Conservation (phyloP, 2,329 filamentous ascomycete genomes). For the Onygena corvina region DNA sequence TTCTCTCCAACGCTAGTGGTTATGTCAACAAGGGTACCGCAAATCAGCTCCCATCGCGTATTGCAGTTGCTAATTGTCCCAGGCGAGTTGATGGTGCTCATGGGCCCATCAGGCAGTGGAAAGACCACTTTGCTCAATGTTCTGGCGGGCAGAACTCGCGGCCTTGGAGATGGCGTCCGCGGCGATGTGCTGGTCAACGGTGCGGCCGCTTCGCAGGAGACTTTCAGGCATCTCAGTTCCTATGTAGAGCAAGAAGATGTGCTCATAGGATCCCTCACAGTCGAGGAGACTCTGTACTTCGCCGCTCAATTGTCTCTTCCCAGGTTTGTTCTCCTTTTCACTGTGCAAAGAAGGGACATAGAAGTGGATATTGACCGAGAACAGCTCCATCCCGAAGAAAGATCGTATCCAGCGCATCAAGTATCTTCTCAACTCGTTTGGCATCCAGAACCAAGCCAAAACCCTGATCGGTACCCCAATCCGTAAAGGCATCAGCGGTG, state of each 20-base stretch:
- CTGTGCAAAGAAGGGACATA: background rate
- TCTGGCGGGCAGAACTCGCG: conserved; percentile 51
- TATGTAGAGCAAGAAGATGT: conserved; percentile 87
- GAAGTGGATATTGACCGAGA: conserved; percentile 8
- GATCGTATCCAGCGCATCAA: conserved; percentile 54
- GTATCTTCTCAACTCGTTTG: conserved; percentile 58
- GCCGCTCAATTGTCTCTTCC: conserved; percentile 55
- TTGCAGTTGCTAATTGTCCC: conserved; percentile 10
- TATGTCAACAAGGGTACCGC: conserved; percentile 48
- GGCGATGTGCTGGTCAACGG: conserved; percentile 55
- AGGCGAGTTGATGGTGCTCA: conserved; percentile 65
- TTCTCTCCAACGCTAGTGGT: conserved; percentile 53
- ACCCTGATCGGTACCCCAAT: conserved; percentile 71
- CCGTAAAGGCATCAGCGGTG: conserved; percentile 70
- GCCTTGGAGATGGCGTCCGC: conserved; percentile 42
- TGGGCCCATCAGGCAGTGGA: conserved; percentile 63
- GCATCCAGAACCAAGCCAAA: conserved; percentile 55
- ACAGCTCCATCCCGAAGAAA: conserved; percentile 40
- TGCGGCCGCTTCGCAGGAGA: conserved; percentile 37
- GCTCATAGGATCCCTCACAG: conserved; percentile 67
- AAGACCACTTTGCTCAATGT: conserved; percentile 79
- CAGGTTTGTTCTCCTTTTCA: conserved; percentile 30
- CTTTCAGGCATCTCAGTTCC: conserved; percentile 54
- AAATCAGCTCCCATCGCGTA: background rate
- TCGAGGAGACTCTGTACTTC: conserved; percentile 67